These are phyloP conservation scores for Colletotrichum tropicale DNA, from an alignment of 2,329 filamentous ascomycete species.

Conservation along the genomic window DNA sequence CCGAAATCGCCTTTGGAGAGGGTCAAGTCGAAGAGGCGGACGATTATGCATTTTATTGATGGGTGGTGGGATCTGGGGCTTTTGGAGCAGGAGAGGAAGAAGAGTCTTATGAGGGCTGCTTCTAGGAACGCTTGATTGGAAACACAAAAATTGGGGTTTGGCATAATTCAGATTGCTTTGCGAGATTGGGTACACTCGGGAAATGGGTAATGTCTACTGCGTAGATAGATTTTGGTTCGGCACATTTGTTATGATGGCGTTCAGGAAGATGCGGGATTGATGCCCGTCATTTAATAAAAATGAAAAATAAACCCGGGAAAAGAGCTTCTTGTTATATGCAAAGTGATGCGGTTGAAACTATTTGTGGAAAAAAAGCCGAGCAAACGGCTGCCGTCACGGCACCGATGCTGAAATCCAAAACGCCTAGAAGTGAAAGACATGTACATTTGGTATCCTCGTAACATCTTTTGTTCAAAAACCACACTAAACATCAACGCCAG, in stretches of 20 bases:
- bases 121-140: neutral
- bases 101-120: slow-evolving; percentile 27
- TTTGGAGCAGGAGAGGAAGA: slow-evolving; percentile 49
- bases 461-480: neutral
- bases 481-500: neutral
- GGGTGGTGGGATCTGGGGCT: slow-evolving; percentile 62
- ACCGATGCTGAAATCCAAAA: neutral
- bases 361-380: neutral
- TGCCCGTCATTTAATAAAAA: neutral
- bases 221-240: slow-evolving; percentile 10
- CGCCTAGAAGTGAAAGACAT: neutral
- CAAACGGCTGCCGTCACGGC: neutral
- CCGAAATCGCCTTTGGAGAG: neutral
- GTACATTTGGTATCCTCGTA: neutral
- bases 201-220: slow-evolving; percentile 18
- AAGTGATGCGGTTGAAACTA: neutral
- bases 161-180: neutral
- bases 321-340: neutral
- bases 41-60: slow-evolving; percentile 51
- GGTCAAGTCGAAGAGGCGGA: slow-evolving; percentile 45
- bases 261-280: neutral
- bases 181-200: neutral
- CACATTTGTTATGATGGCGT: neutral
- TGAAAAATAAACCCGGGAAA: neutral
- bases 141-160: neutral